A percentile compares a stretch with the other conserved stretches of the same genome.
Evolutionary conservation across 352 stramenopile genomes (phyloP).

Genomic region (Globisporangium yorkense): DNA sequence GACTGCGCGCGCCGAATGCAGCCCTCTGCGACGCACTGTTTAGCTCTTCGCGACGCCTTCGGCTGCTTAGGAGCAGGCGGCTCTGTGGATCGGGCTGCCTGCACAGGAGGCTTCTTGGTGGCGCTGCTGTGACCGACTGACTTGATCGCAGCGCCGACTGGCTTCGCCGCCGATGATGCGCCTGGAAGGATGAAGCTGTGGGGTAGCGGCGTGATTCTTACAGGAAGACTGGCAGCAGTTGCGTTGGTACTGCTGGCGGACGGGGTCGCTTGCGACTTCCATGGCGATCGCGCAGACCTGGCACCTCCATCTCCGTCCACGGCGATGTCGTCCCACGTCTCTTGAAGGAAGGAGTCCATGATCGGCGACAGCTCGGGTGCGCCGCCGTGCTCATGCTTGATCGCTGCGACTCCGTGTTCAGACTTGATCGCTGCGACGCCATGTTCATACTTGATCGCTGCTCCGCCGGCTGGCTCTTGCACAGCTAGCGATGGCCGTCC

Average conservation of each 20-base stretch:
- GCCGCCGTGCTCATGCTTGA: conserved; percentile 32
- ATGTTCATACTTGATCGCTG: conserved; percentile 2
- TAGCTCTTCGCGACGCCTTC: conserved; percentile 32
- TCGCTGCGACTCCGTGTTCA: conserved; percentile 1
- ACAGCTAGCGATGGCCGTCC: conserved; percentile 15
- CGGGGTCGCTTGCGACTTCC: conserved; percentile 12
- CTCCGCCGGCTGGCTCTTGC: not conserved
- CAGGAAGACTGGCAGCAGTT: conserved; percentile 10
- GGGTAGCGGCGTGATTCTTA: conserved; percentile 23
- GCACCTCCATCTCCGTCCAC: conserved; percentile 8
- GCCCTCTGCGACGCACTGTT: conserved; percentile 58
- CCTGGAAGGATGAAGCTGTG: conserved; percentile 19
- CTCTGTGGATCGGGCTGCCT: not conserved
- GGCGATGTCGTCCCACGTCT: conserved; percentile 51
- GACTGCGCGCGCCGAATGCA: conserved; percentile 64
- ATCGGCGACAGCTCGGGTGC: conserved; percentile 36
- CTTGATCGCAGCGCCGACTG: conserved; percentile 1
- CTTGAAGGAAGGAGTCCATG: conserved; percentile 56
- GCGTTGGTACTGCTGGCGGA: not conserved
- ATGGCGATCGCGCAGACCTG: conserved; percentile 23
- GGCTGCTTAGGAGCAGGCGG: conserved; percentile 4
- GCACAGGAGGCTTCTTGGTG: not conserved
- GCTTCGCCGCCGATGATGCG: conserved; percentile 11
- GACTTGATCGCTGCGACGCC: not conserved
- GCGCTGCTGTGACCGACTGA: not conserved